Conservation (phyloP, 129 eudicot genomes). For the Artemisia annua region DNA sequence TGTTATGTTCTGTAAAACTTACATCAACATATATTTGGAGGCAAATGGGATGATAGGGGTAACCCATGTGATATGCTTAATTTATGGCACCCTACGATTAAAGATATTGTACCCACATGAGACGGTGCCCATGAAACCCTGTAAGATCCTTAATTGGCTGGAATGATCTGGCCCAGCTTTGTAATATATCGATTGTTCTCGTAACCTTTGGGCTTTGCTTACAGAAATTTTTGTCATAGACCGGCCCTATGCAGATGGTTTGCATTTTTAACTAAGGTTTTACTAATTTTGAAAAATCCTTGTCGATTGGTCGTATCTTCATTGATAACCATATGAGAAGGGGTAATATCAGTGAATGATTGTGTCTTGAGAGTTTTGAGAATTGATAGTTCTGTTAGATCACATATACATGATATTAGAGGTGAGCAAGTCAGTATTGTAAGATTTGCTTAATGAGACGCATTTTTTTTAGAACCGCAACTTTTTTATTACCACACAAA, state of each 20-base stretch:
- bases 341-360: no score
- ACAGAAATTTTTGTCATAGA: slow-evolving; percentile 5
- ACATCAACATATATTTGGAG: neutral
- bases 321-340: no score
- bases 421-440: no score
- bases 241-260: neutral
- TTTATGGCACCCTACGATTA: slow-evolving; percentile 26
- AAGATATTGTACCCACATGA: slow-evolving; percentile 39
- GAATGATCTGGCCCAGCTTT: slow-evolving; percentile 23
- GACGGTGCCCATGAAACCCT: slow-evolving; percentile 33
- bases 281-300: no score
- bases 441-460: no score
- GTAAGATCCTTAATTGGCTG: slow-evolving; percentile 11
- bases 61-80: slow-evolving; percentile 33
- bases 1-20: neutral
- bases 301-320: no score
- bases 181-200: slow-evolving; percentile 13
- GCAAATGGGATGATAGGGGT: neutral
- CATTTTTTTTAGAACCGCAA: no score
- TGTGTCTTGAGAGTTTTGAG: no score
- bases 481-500: no score
- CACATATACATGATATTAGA: no score
- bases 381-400: no score
- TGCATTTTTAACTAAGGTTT: no score
- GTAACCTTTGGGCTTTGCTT: slow-evolving; percentile 20